Conservation (phyloP, 805 yeast genomes). For the Teunomyces tritomae region DNA sequence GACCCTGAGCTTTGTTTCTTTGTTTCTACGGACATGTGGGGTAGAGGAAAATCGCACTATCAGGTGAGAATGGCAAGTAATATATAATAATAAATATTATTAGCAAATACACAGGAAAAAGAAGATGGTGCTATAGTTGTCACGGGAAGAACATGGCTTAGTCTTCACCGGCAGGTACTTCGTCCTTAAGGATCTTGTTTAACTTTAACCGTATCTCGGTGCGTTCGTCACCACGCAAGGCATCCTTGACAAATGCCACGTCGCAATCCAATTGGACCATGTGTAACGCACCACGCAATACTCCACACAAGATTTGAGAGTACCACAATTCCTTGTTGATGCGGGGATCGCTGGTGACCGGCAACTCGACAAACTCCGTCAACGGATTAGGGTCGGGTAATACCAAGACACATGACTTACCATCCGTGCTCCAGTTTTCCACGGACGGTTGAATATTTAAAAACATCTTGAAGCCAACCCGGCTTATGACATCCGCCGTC, state of each 20-base stretch:
- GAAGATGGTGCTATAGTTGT: background rate
- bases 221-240: conserved; percentile 72
- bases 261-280: conserved; percentile 96
- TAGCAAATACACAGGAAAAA: background rate
- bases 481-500: conserved; percentile 82
- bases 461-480: conserved; percentile 88
- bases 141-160: conserved; percentile 18
- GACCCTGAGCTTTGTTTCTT: background rate
- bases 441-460: conserved; percentile 76
- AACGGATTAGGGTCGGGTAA: conserved; percentile 79
- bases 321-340: conserved; percentile 82
- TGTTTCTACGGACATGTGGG: conserved; percentile 1
- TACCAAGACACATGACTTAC: conserved; percentile 68
- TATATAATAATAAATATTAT: background rate
- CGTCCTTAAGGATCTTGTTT: conserved; percentile 77
- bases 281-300: conserved; percentile 84
- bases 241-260: conserved; percentile 74
- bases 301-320: conserved; percentile 86
- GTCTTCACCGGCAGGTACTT: conserved; percentile 96
- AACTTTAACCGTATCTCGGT: conserved; percentile 80
- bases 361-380: conserved; percentile 92
- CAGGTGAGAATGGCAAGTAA: background rate
- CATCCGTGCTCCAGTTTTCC: conserved; percentile 73
- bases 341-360: conserved; percentile 60
- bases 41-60: background rate